Evolutionary conservation across 106 monocot species (phyloP), one percentile per base, ranked within the genome.

Genomic region (Acorus calamus): DNA sequence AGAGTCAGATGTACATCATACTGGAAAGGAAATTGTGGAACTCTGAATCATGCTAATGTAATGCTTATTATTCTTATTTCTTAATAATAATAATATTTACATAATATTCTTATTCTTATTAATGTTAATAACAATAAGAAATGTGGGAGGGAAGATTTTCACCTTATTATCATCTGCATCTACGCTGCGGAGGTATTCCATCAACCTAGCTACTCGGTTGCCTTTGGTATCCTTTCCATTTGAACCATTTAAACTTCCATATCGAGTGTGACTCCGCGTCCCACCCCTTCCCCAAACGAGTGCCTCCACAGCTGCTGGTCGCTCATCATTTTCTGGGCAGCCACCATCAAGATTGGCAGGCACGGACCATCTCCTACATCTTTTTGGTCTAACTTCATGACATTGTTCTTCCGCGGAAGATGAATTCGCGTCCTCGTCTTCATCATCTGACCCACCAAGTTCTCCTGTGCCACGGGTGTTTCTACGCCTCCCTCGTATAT

Each of bases 281-380:
- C 96, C 96, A 55, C 82, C 84, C 76, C 81, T 98, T 44, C 96
- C 96, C 96, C 96, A 98, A 5, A 74, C 71, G 49, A 92, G 87
- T 52, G 81, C 74, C 55, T 90, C 93, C 55, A 76, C 74, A 51
- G 74, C 87, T 60, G 77, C 87, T 41, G 67, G 71, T 70, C 56
- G 59, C 43, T 88, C 79, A 55, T 78, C 74, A 68, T 82, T 78
- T 64, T 83, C 88, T 3, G 76, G 81, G 47, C 47, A 60, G 42
- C 67, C 78, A 61, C 13, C 53, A 56, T 87, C 80, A 4, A 53
- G 59, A 76, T 59, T 75, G 4, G 59, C 49, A 51, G 79, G 68
- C 11, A 62, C 70, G 8, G 76, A 46, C 74, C 82, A 73, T 55
- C 80, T 80, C 44, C 73, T 78, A 53, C 63, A 51, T 63, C 87